These are phyloP conservation scores for Forsythia suspensa DNA, from an alignment of 257 asterid genomes.

Conservation along the genomic window DNA sequence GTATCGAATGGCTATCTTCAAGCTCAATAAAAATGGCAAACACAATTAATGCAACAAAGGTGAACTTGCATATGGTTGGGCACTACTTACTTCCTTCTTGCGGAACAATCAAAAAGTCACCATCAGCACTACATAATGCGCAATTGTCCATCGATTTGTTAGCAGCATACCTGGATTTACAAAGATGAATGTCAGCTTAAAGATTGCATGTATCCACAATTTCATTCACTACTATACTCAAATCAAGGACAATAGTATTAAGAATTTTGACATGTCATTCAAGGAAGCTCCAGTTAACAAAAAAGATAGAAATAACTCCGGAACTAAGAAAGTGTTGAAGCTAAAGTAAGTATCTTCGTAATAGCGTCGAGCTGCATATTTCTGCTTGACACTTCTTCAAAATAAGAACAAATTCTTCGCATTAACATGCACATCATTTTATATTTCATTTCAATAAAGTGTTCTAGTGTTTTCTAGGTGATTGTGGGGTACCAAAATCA, in stretches of 20 bases:
- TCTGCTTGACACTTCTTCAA: neutral
- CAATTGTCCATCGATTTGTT: slow-evolving; percentile 88
- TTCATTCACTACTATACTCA: slow-evolving; percentile 6
- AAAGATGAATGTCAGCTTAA: slow-evolving; percentile 12
- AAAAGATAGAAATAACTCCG: neutral
- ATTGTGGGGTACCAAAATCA: neutral
- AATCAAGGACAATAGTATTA: neutral
- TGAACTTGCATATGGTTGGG: slow-evolving; percentile 7
- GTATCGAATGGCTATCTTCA: neutral
- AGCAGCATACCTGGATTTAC: slow-evolving; percentile 69
- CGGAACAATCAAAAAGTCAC: slow-evolving; percentile 94
- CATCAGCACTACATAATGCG: slow-evolving; percentile 98
- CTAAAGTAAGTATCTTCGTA: neutral
- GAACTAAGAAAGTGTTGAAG: neutral
- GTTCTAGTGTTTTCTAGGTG: neutral
- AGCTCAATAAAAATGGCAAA: slow-evolving; percentile 1
- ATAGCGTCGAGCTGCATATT: neutral
- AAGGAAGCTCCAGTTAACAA: neutral
- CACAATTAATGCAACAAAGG: slow-evolving; percentile 4
- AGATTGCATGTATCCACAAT: slow-evolving; percentile 16
- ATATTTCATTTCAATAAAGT: neutral
- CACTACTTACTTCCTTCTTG: slow-evolving; percentile 84
- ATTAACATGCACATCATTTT: neutral
- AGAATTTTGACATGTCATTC: slow-evolving; percentile 3
- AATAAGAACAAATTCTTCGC: neutral